Percentiles rank a stretch among this genome's conserved stretches.
Evolutionary conservation across 495 filamentous ascomycete genomes (phyloP).

Genomic region (Pseudoneurospora amorphoporcata): DNA sequence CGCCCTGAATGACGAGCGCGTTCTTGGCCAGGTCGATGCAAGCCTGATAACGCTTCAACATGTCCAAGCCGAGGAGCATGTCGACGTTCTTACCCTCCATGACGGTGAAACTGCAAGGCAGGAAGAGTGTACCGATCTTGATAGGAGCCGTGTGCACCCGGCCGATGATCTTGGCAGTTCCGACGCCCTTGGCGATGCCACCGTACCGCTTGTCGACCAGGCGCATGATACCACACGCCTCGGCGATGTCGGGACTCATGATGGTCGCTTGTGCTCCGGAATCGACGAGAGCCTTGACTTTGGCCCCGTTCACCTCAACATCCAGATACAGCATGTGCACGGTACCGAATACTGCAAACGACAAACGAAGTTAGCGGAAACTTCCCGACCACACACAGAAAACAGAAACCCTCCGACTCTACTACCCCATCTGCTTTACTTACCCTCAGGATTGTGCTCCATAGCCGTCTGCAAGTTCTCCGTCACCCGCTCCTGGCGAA

Average conservation of each 20-base stretch:
- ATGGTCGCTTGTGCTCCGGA: conserved; percentile 97
- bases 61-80: conserved; percentile 85
- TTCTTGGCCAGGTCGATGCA: conserved; percentile 76
- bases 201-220: conserved; percentile 88
- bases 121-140: conserved; percentile 77
- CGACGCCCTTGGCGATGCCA: conserved; percentile 85
- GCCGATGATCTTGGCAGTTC: conserved; percentile 86
- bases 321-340: conserved; percentile 96
- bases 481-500: conserved; percentile 82
- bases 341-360: conserved; percentile 64
- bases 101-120: conserved; percentile 95
- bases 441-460: conserved; percentile 95
- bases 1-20: conserved; percentile 74
- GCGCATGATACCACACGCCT: conserved; percentile 90
- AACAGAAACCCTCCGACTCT: not conserved
- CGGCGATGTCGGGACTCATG: conserved; percentile 90
- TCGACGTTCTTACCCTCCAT: conserved; percentile 99
- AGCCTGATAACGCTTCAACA: conserved; percentile 90
- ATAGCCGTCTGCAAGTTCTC: conserved; percentile 92
- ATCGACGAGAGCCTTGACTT: conserved; percentile 94
- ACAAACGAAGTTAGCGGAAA: not conserved
- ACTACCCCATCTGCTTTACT: conserved; percentile 4
- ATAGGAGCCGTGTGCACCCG: conserved; percentile 91
- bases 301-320: conserved; percentile 84
- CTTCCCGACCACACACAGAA: not conserved